phyloP scores from a whole-genome alignment of 179 eudicot species.

The Kewa caespitosa region DNA sequence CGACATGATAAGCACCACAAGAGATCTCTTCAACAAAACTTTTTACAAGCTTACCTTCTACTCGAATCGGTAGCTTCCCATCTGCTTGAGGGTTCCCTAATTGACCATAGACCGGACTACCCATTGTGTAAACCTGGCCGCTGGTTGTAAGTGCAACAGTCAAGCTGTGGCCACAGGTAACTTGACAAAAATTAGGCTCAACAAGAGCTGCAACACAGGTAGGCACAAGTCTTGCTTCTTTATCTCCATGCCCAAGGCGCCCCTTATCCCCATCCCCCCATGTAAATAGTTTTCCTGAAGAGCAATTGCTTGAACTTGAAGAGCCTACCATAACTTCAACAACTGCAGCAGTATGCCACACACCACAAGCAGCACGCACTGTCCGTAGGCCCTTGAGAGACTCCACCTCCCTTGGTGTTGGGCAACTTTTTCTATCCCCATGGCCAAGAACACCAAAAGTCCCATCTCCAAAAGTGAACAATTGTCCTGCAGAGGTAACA shows the following conservation, averaged over 20 bases:
- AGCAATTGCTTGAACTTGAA: constrained; percentile 42
- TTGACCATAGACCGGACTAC: constrained; percentile 72
- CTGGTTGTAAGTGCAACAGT: constrained; percentile 62
- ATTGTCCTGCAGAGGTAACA: constrained; percentile 61
- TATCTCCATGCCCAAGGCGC: constrained; percentile 70
- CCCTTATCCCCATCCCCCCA: constrained; percentile 98
- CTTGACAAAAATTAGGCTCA: constrained; percentile 70
- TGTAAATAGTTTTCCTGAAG: constrained; percentile 62
- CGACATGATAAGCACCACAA: constrained; percentile 73
- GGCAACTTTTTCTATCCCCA: constrained; percentile 52
- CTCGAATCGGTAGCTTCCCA: constrained; percentile 54
- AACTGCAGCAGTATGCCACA: constrained; percentile 84
- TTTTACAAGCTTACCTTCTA: constrained; percentile 58
- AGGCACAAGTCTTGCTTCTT: constrained; percentile 60
- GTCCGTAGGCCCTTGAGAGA: constrained; percentile 62
- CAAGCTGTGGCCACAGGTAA: constrained; percentile 64
- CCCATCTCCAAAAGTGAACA: constrained; percentile 77
- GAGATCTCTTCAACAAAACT: constrained; percentile 65
- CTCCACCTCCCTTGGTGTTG: constrained; percentile 64
- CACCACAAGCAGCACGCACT: constrained; percentile 72
- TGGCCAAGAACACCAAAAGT: constrained; percentile 87
- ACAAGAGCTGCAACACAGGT: constrained; percentile 67
- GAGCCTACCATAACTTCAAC: constrained; percentile 60
- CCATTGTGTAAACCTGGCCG: constrained; percentile 76
- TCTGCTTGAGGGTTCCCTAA: constrained; percentile 62